Evolutionary conservation across 768 basidiomycete genomes (phyloP).

Genomic region (Suillus americanus): DNA sequence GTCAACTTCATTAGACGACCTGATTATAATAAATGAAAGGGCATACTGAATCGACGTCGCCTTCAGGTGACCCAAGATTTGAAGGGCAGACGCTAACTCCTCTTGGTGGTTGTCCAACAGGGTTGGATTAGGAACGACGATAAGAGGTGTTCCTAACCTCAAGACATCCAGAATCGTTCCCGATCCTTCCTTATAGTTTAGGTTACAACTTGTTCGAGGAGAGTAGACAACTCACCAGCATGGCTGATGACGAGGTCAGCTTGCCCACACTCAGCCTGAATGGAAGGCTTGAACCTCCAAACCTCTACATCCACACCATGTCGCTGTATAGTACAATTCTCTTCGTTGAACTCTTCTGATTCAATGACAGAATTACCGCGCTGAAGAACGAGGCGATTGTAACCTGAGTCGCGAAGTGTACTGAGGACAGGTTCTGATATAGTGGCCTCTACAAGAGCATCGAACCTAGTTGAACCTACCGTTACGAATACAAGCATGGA

Average conservation of each 20-base stretch:
- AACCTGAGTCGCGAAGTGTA: conserved; percentile 55
- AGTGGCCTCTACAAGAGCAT: conserved; percentile 62
- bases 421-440: conserved; percentile 58
- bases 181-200: conserved; percentile 56
- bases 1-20: conserved; percentile 12
- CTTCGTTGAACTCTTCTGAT: conserved; percentile 26
- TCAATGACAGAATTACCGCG: conserved; percentile 66
- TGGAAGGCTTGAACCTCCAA: conserved; percentile 73
- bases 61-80: conserved; percentile 54
- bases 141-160: conserved; percentile 68
- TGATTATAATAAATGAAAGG: background rate
- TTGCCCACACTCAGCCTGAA: conserved; percentile 60
- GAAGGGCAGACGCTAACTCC: conserved; percentile 77
- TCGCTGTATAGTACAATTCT: conserved; percentile 23
- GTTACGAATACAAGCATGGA: conserved; percentile 64
- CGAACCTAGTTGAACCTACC: conserved; percentile 88
- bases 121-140: conserved; percentile 87
- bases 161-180: conserved; percentile 93
- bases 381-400: conserved; percentile 66
- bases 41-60: conserved; percentile 60
- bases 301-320: conserved; percentile 57
- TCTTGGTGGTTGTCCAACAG: conserved; percentile 92
- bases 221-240: conserved; percentile 62
- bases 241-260: conserved; percentile 89
- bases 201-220: background rate